Conservation (phyloP, 768 basidiomycete genomes). For the Suillus lakei region DNA sequence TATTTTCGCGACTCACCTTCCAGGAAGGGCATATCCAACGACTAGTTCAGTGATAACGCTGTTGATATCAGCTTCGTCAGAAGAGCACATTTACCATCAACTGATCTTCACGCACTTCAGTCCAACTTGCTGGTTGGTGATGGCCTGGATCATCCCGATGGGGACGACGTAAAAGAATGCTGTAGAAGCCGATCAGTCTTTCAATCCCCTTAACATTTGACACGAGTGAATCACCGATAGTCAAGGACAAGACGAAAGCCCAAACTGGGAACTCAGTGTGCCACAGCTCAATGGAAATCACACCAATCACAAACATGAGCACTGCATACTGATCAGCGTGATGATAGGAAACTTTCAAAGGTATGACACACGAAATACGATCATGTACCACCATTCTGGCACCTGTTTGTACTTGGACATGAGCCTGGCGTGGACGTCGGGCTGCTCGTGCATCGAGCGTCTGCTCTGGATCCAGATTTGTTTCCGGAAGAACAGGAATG, state of each 20-base stretch:
- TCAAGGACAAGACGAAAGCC: slow-evolving; percentile 36
- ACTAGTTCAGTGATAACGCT: slow-evolving; percentile 74
- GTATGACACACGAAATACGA: slow-evolving; percentile 40
- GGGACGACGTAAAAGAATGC: slow-evolving; percentile 41
- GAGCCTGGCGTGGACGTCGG: slow-evolving; percentile 63
- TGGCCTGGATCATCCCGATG: slow-evolving; percentile 46
- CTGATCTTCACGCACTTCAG: slow-evolving; percentile 35
- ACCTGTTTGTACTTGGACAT: slow-evolving; percentile 52
- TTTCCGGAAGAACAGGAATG: slow-evolving; percentile 76
- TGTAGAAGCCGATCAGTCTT: neutral
- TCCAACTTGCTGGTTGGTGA: slow-evolving; percentile 80
- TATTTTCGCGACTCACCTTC: slow-evolving; percentile 33
- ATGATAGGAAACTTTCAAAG: slow-evolving; percentile 6
- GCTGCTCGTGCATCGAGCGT: slow-evolving; percentile 75
- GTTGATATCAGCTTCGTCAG: neutral
- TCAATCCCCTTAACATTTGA: neutral
- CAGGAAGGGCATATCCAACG: slow-evolving; percentile 59
- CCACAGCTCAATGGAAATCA: slow-evolving; percentile 41
- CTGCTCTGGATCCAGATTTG: slow-evolving; percentile 77
- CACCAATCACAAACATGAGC: slow-evolving; percentile 39
- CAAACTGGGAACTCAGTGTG: slow-evolving; percentile 47
- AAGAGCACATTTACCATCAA: slow-evolving; percentile 16
- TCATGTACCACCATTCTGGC: slow-evolving; percentile 57
- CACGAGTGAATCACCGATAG: slow-evolving; percentile 13
- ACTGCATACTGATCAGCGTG: slow-evolving; percentile 15